Evolutionary conservation across 352 stramenopile genomes (phyloP), one percentile per base, ranked within the genome.

Genomic region (Elongisporangium prolatum): DNA sequence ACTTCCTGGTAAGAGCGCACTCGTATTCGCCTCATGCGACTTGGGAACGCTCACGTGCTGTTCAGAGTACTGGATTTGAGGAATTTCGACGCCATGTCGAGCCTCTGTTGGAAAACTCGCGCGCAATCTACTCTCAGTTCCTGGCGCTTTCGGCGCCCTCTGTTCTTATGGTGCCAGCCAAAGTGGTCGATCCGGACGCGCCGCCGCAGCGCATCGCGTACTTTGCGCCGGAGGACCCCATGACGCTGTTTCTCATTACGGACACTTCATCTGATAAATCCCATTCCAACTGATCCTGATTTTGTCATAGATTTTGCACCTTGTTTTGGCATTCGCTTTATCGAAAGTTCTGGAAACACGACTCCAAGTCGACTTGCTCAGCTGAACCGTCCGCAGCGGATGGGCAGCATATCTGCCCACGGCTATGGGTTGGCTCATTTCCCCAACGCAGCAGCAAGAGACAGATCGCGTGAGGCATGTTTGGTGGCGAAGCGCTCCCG

Each of bases 61-160:
- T 59, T 21, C 51, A 93, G 83, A 80, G 69, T 52, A 65, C 86
- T 50, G 84, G 84, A 1, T 91, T 90, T 61, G 79, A 93, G 16
- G 80, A 93, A 54, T 91, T 93, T 53, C 78, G 69, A 40, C 82
- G 71, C 48, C 84, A 91, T 50, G 59, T 91, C 24, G 50, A 76
- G 34, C 84, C 84, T 7, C 68, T 91, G 52, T 70, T 93, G 34
- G 68, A 80, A 47, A 65, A 65, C 20, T 93, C 84, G 22, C 71
- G 84, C 18, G 24, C 54, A 4, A 57, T 93, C 16, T 72, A 78
- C 67, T 56, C 60, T 5, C 76, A 80, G 61, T 91, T 93, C 54
- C 56, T 57, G 18, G 59, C 75, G n/a, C 53, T 87, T 13, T 67
- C 61, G 5, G 71, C 64, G 52, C 80, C 84, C 20, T 91, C 84